Evolutionary conservation across 1,284 basidiomycete species (phyloP).

Genomic region (Ceratobasidium sp.): DNA sequence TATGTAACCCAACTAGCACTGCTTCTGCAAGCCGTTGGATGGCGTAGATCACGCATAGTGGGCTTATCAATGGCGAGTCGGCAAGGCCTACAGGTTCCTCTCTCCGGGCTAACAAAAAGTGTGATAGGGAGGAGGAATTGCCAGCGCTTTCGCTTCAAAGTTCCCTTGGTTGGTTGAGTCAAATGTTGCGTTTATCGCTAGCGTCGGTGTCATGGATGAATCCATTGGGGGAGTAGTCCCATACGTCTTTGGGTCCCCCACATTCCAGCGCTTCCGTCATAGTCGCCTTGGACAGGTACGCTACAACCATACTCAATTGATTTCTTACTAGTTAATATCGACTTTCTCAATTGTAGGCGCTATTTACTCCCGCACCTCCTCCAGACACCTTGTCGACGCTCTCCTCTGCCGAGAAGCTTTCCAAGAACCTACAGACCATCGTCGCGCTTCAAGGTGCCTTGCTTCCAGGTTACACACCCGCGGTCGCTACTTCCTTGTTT

Average conservation of each 20-base stretch:
- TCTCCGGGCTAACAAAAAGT: slow-evolving; percentile 12
- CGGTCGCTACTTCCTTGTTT: slow-evolving; percentile 76
- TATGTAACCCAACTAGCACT: slow-evolving; percentile 81
- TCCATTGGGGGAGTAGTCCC: neutral
- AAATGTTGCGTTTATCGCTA: slow-evolving; percentile 71
- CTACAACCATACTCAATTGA: neutral
- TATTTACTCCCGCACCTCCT: slow-evolving; percentile 10
- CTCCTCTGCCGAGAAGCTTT: neutral
- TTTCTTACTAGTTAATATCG: neutral
- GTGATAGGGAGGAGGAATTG: slow-evolving; percentile 75
- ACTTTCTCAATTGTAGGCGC: neutral
- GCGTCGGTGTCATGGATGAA: slow-evolving; percentile 74
- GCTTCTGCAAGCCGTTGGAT: slow-evolving; percentile 77
- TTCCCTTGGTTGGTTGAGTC: slow-evolving; percentile 75
- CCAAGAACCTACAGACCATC: slow-evolving; percentile 55
- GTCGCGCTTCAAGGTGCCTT: slow-evolving; percentile 77
- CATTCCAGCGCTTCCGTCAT: slow-evolving; percentile 38
- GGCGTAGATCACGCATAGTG: slow-evolving; percentile 70
- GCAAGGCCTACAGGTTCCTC: neutral
- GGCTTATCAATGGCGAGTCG: slow-evolving; percentile 76
- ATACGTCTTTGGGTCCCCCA: slow-evolving; percentile 5
- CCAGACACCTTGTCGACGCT: neutral
- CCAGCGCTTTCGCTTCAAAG: slow-evolving; percentile 71
- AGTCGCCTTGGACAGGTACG: slow-evolving; percentile 26
- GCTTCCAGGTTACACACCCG: slow-evolving; percentile 74